phyloP scores from a whole-genome alignment of 345 rosid genomes.

The Pugionium dolabratum region DNA sequence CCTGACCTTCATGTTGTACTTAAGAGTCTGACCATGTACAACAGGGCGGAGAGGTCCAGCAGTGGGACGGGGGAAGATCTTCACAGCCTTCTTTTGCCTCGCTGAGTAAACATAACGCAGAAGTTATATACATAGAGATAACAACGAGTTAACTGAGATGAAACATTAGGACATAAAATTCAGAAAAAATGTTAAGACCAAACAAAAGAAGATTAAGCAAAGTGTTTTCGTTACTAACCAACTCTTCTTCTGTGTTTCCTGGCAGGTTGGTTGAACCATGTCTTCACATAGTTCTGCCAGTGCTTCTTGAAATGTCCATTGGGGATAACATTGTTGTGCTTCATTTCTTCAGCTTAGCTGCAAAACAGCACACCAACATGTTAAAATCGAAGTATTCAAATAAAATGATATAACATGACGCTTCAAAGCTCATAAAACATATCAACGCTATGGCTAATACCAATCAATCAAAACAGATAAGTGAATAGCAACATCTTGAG shows the following conservation, averaged over 20 bases:
- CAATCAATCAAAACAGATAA: not conserved
- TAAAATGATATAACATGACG: not conserved
- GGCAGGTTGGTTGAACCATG: slow-evolving; percentile 93
- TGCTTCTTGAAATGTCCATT: slow-evolving; percentile 82
- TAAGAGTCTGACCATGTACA: slow-evolving; percentile 78
- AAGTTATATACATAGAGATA: not conserved
- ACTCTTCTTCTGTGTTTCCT: slow-evolving; percentile 65
- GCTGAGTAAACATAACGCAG: slow-evolving; percentile 42
- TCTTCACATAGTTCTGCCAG: slow-evolving; percentile 85
- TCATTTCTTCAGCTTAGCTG: slow-evolving; percentile 48
- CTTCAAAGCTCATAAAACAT: not conserved
- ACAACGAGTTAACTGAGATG: too few species aligned
- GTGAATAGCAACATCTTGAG: not conserved
- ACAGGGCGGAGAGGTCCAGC: slow-evolving; percentile 80
- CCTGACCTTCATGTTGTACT: slow-evolving; percentile 82
- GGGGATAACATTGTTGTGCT: slow-evolving; percentile 82
- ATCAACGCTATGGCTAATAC: not conserved
- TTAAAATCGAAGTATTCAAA: too few species aligned
- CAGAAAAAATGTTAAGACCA: too few species aligned
- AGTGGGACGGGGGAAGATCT: slow-evolving; percentile 79
- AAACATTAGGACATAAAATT: too few species aligned
- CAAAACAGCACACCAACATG: not conserved
- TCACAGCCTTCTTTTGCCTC: slow-evolving; percentile 82
- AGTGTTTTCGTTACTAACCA: slow-evolving; percentile 41
- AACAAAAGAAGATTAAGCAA: not conserved